A percentile compares a stretch with the other conserved stretches of the same genome.
These are phyloP conservation scores for Boletus subcaerulescens DNA, from an alignment of 768 basidiomycete genomes.

Conservation along the genomic window DNA sequence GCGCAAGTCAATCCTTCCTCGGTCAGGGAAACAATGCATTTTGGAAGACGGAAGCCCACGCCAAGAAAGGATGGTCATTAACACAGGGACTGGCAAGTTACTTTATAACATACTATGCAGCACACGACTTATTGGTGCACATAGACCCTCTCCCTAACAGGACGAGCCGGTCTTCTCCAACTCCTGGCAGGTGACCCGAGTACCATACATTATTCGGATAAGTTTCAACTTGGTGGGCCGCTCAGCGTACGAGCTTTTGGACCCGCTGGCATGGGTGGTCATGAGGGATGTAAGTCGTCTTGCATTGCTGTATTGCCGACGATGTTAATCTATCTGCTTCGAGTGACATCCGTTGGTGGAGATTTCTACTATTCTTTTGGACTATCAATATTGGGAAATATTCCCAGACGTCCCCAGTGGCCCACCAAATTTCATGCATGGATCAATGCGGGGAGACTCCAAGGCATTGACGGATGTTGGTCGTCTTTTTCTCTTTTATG, in stretches of 20 bases:
- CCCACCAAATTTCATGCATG: conserved; percentile 79
- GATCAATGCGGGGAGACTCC: conserved; percentile 78
- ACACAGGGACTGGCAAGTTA: conserved; percentile 21
- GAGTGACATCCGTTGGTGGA: conserved; percentile 85
- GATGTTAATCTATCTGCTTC: neutral
- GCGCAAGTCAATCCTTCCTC: conserved; percentile 2
- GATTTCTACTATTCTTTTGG: conserved; percentile 80
- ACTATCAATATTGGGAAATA: conserved; percentile 66
- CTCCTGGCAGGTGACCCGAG: conserved; percentile 49
- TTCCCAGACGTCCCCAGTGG: conserved; percentile 77
- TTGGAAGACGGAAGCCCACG: conserved; percentile 24
- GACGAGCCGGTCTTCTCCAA: conserved; percentile 68
- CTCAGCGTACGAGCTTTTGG: conserved; percentile 78
- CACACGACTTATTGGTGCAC: neutral
- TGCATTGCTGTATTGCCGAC: neutral
- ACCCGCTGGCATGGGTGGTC: conserved; percentile 72
- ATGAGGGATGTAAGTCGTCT: conserved; percentile 57
- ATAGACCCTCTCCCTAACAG: conserved; percentile 74
- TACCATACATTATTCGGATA: conserved; percentile 62
- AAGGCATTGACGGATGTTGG: conserved; percentile 56
- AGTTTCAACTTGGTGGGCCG: conserved; percentile 93
- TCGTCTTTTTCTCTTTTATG: conserved; percentile 1
- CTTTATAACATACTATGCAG: neutral
- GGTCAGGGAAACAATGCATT: conserved; percentile 26
- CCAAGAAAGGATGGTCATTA: conserved; percentile 25